A percentile compares a stretch with the other conserved stretches of the same genome.
Evolutionary conservation across 257 asterid genomes (phyloP).

Genomic region (Ehretia macrophylla): DNA sequence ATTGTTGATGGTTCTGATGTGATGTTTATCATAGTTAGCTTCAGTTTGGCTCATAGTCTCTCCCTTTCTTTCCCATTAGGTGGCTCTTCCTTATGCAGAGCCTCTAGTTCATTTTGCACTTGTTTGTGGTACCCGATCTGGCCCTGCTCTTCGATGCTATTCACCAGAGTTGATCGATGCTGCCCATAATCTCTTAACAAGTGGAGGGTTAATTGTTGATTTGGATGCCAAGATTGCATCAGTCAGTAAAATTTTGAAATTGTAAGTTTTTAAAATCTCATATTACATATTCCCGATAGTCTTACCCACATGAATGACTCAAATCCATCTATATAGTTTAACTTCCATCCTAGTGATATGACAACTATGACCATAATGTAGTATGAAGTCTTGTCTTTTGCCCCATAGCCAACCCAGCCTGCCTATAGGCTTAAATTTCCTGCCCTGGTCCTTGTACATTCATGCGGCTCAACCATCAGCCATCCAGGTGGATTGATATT

Average conservation of each 20-base stretch:
- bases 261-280: conserved; percentile 34
- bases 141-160: conserved; percentile 85
- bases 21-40: not conserved
- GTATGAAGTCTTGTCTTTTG: no score
- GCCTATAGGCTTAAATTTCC: no score
- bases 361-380: no score
- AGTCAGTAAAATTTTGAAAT: conserved; percentile 54
- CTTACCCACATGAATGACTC: not conserved
- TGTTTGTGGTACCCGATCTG: conserved; percentile 65
- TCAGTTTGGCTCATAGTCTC: not conserved
- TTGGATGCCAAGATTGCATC: conserved; percentile 43
- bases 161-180: conserved; percentile 76
- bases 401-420: no score
- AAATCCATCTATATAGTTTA: not conserved
- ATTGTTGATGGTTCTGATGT: not conserved
- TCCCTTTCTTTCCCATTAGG: conserved; percentile 29
- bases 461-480: no score
- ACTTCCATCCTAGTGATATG: no score
- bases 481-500: no score
- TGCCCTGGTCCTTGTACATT: no score
- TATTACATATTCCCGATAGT: not conserved
- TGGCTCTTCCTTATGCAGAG: conserved; percentile 69
- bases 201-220: conserved; percentile 63
- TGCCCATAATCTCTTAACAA: conserved; percentile 51
- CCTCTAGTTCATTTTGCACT: conserved; percentile 84